Conservation (phyloP, 805 yeast species). For the Wickerhamiella musiphila region DNA sequence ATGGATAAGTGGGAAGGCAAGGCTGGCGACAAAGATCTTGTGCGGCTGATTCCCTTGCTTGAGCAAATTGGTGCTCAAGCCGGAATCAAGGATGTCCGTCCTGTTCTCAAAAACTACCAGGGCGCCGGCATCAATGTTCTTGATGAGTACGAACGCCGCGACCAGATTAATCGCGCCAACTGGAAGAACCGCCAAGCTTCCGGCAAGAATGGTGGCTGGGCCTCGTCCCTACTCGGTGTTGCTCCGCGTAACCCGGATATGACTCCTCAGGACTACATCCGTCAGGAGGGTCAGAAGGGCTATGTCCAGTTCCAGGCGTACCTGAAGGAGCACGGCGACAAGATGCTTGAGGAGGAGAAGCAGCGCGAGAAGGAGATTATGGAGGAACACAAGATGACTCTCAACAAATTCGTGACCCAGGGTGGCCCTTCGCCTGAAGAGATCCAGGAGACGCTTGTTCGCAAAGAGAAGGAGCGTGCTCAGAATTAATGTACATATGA, state of each 20-base stretch:
- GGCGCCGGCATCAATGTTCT: slow-evolving; percentile 42
- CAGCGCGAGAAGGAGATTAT: slow-evolving; percentile 46
- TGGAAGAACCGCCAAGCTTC: slow-evolving; percentile 26
- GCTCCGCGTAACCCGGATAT: slow-evolving; percentile 30
- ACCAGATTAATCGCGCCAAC: slow-evolving; percentile 42
- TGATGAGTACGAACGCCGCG: slow-evolving; percentile 68
- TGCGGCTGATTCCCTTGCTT: slow-evolving; percentile 74
- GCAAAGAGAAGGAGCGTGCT: slow-evolving; percentile 2
- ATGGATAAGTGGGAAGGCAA: slow-evolving; percentile 75
- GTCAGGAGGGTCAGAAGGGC: slow-evolving; percentile 85
- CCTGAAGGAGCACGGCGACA: slow-evolving; percentile 61
- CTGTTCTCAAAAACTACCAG: slow-evolving; percentile 55
- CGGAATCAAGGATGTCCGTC: slow-evolving; percentile 78
- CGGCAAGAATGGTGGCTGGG: slow-evolving; percentile 29
- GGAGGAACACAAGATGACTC: slow-evolving; percentile 67
- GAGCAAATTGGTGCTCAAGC: slow-evolving; percentile 87
- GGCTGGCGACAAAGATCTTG: slow-evolving; percentile 57
- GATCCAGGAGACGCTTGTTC: slow-evolving; percentile 15
- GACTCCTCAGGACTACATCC: slow-evolving; percentile 74
- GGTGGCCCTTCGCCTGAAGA: slow-evolving; percentile 27
- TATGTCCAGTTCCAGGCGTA: slow-evolving; percentile 68
- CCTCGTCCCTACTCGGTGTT: slow-evolving; percentile 48
- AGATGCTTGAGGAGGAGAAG: slow-evolving; percentile 33
- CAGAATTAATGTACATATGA: slow-evolving; percentile 6
- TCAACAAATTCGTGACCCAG: slow-evolving; percentile 71